Evolutionary conservation across 2,329 filamentous ascomycete genomes (phyloP), one percentile per base, ranked within the genome.

Genomic region (Colletotrichum tropicale): DNA sequence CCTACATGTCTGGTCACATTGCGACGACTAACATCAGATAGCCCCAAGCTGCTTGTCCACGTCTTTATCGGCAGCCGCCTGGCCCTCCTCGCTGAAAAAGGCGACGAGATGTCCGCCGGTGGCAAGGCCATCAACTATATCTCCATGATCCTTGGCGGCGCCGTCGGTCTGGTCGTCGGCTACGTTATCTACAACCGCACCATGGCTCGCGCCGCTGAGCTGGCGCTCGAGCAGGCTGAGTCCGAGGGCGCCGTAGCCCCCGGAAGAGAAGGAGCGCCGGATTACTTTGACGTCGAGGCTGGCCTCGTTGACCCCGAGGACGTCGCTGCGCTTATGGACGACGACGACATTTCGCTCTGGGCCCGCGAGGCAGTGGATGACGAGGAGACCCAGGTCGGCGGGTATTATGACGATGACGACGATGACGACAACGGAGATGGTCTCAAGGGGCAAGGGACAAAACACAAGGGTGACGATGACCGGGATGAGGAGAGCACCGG

Each of bases 41-140:
- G 89, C 16, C 97, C 97, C 8, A 99, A 98, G 82, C 88, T 99
- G 21, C 88, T 98, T 75, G 93, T 99, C 66, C 95, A 98, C 82
- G 92, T 98, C 80, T 99, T 98, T 86, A 95, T 99, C 80, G 97
- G 97, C 76, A 93, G 91, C 81, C 91, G 96, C 71, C 88, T 99
- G 18, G 95, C 95, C 60, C 88, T 93, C 68, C 91, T 99, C 38
- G 95, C 94, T n/a, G 94, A 98, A 80, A 91, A 92, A 72, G 94
- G 93, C 77, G 95, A 95, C 81, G 91, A 94, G 79, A 98, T 98
- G 96, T 93, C 94, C 76, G 85, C 90, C 5, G 89, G 90, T 77
- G 94, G 95, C 77, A 97, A 96, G 83, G 89, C 92, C 32, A 88
- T 98, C 80, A 98, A 97, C 85, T 98, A 98, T 83, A 84, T 93